Conservation (phyloP, 371 early-diverging fungal species). For the Mortierella sp. region DNA sequence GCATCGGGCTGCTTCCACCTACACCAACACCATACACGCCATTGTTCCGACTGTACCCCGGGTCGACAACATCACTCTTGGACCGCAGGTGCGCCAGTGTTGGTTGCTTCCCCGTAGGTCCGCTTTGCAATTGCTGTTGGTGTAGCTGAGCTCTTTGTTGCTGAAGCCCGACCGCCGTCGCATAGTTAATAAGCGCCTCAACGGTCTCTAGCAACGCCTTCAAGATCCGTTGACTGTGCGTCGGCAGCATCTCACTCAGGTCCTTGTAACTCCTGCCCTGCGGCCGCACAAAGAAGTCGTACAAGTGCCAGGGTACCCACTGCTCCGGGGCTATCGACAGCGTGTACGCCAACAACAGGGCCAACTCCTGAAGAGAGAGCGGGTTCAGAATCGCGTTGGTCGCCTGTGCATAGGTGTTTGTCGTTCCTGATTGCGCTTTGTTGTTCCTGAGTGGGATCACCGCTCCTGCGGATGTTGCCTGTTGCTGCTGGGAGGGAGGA, state of each 20-base stretch:
- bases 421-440: constrained; percentile 22
- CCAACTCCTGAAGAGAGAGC: constrained; percentile 24
- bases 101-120: constrained; percentile 5
- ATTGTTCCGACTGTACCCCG: neutral
- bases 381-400: constrained; percentile 34
- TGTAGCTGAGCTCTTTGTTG: constrained; percentile 2
- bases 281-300: constrained; percentile 43
- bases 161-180: constrained; percentile 3
- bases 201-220: constrained; percentile 32
- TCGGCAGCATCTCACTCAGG: constrained; percentile 39
- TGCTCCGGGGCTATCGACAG: constrained; percentile 38
- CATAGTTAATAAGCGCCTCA: constrained; percentile 30
- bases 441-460: constrained; percentile 15
- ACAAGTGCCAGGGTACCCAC: constrained; percentile 54
- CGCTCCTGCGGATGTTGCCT: constrained; percentile 10
- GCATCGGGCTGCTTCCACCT: neutral
- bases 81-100: constrained; percentile 34
- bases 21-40: neutral
- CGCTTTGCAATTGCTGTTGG: neutral
- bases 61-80: constrained; percentile 10
- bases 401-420: constrained; percentile 8
- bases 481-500: neutral
- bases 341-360: constrained; percentile 22
- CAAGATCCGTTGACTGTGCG: constrained; percentile 40
- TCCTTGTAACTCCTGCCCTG: constrained; percentile 37